phyloP scores from a whole-genome alignment of 140 eudicot species.

The Stevia rebaudiana region DNA sequence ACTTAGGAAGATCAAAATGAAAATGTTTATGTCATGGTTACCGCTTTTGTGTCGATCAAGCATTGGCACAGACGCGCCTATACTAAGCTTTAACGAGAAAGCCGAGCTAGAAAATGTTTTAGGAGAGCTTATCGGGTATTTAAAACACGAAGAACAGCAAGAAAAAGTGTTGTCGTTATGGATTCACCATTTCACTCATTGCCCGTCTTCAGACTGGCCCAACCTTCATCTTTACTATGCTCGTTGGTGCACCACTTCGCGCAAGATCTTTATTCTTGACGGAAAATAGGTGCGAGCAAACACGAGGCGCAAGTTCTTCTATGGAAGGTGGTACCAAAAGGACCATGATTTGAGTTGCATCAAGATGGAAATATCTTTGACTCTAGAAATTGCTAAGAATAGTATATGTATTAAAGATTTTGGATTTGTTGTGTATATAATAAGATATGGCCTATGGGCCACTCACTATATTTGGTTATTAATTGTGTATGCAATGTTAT shows the following conservation, averaged over 20 bases:
- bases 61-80: constrained; percentile 64
- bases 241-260: constrained; percentile 65
- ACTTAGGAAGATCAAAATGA: constrained; percentile 38
- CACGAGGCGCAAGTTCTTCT: background rate
- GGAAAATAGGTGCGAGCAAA: constrained; percentile 12
- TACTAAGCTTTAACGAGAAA: constrained; percentile 52
- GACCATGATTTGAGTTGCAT: background rate
- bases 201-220: constrained; percentile 83
- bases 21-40: constrained; percentile 61
- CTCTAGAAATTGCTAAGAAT: background rate
- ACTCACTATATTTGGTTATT: background rate
- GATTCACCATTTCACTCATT: constrained; percentile 78
- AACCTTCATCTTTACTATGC: constrained; percentile 60
- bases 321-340: too few species aligned
- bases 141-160: constrained; percentile 54
- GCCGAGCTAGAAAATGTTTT: constrained; percentile 47
- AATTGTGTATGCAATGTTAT: background rate
- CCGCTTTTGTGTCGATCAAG: constrained; percentile 74
- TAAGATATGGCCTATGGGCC: too few species aligned
- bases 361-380: background rate
- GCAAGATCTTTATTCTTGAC: constrained; percentile 39
- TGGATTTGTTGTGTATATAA: background rate
- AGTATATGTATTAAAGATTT: background rate
- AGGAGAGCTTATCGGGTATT: constrained; percentile 53
- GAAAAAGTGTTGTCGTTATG: constrained; percentile 72